A percentile compares a stretch with the other conserved stretches of the same genome.
Evolutionary conservation across 1,284 basidiomycete genomes (phyloP).

Genomic region (Tylopilus orsonianus): DNA sequence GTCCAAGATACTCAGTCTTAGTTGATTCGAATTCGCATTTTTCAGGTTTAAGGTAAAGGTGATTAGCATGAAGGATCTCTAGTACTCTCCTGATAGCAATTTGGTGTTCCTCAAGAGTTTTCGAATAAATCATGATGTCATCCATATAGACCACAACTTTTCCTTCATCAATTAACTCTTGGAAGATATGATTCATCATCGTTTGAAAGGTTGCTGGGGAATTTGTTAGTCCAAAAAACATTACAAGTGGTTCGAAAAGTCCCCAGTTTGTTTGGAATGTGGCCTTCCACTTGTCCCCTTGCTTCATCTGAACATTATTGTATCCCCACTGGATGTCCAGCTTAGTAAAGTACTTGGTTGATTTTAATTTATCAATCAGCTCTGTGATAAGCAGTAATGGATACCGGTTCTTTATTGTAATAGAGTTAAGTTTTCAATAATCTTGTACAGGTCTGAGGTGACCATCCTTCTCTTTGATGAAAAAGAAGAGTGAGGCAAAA

Average conservation of each 20-base stretch:
- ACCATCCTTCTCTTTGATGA: constrained; percentile 5
- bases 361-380: neutral
- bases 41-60: neutral
- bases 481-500: neutral
- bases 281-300: neutral
- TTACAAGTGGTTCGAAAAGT: constrained; percentile 24
- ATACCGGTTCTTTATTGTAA: constrained; percentile 33
- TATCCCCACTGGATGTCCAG: neutral
- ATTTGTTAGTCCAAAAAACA: constrained; percentile 40
- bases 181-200: constrained; percentile 20
- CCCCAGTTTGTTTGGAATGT: constrained; percentile 22
- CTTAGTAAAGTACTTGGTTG: constrained; percentile 3
- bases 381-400: constrained; percentile 31
- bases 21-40: neutral
- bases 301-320: neutral
- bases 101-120: constrained; percentile 9
- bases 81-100: neutral
- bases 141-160: constrained; percentile 19
- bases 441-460: neutral
- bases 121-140: constrained; percentile 22
- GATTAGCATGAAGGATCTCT: neutral
- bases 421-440: constrained; percentile 34
- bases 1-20: neutral
- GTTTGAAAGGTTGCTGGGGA: constrained; percentile 28
- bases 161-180: constrained; percentile 12